Evolutionary conservation across 1,139 yeast genomes (phyloP), one percentile per base, ranked within the genome.

Genomic region (Casaregolazyma suthepensis): DNA sequence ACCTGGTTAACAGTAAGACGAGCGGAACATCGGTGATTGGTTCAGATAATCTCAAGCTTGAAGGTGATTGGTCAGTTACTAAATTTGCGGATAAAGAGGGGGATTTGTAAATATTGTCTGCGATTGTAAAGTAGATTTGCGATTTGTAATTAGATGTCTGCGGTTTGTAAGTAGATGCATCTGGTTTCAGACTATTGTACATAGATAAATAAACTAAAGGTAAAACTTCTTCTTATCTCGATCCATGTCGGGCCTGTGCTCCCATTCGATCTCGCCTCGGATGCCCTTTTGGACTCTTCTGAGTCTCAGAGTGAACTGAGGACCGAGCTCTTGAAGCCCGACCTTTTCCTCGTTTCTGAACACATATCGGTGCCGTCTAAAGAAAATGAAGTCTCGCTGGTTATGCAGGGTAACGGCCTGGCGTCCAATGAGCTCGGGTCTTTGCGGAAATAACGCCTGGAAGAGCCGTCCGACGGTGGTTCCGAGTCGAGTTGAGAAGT

Each of bases 321-420:
- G 99, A 0, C 99, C 99, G 50, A 93, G 75, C 66, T 94, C 99
- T 66, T 93, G 99, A 52, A 93, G 74, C 5, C 99, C 98, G 1
- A 91, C 98, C 64, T 82, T 83, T 67, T 89, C 96, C 60, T 90
- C 96, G 67, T 90, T 87, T 64, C 82, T 79, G 73, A 93, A 93
- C 6, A 89, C 75, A 66, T 93, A 93, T 65, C 99, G 80, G 68
- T 93, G 99, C 72, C 98, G 83, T 71, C 99, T 80, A 77, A 93
- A 90, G 66, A 93, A 93, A 49, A 93, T 87, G 68, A 79, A 94
- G 69, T 93, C 99, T 74, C 99, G 79, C 70, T 93, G 99, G 69
- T 93, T 93, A 69, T 93, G 99, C 66, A 93, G 73, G 0, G 99
- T 93, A 43, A 93, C 86, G 51, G 89, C 99, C 69, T 93, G 97